phyloP scores from a whole-genome alignment of 192 early-diverging fungal genomes.

The Podila horticola region DNA sequence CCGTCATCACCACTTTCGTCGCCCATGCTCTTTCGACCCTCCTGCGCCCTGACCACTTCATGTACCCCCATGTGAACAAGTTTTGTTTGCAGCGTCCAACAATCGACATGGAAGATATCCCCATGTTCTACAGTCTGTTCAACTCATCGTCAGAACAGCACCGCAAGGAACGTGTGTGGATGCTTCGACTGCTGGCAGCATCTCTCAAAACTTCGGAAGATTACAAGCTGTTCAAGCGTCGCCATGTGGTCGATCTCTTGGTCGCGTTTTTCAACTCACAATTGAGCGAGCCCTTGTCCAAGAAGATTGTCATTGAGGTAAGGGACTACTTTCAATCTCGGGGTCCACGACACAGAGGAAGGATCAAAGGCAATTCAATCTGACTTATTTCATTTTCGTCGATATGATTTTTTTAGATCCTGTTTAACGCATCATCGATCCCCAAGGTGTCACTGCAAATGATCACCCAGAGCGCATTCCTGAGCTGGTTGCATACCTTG shows the following conservation, averaged over 20 bases:
- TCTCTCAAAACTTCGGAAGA: conserved; percentile 72
- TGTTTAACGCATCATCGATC: conserved; percentile 63
- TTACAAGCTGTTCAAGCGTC: conserved; percentile 72
- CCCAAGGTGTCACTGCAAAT: conserved; percentile 66
- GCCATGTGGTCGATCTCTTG: conserved; percentile 78
- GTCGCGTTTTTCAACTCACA: conserved; percentile 73
- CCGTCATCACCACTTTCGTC: conserved; percentile 72
- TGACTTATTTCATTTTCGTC: background rate
- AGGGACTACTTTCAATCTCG: background rate
- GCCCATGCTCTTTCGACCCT: conserved; percentile 70
- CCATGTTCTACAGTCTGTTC: conserved; percentile 85
- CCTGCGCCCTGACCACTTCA: conserved; percentile 75
- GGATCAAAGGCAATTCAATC: background rate
- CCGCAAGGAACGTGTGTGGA: conserved; percentile 79
- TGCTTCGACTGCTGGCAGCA: conserved; percentile 69
- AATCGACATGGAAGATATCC: conserved; percentile 84
- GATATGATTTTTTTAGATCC: conserved; percentile 49
- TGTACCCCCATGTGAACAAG: conserved; percentile 79
- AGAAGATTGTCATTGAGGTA: conserved; percentile 63
- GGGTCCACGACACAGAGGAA: background rate
- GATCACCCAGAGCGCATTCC: conserved; percentile 68
- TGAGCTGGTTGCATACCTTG: conserved; percentile 63
- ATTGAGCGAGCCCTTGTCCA: conserved; percentile 67
- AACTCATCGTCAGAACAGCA: conserved; percentile 70
- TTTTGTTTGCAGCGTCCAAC: conserved; percentile 79